Percentiles rank a stretch among this genome's conserved stretches.
Evolutionary conservation across 2,329 filamentous ascomycete genomes (phyloP).

Genomic region (Calonectria pseudoreteaudii): DNA sequence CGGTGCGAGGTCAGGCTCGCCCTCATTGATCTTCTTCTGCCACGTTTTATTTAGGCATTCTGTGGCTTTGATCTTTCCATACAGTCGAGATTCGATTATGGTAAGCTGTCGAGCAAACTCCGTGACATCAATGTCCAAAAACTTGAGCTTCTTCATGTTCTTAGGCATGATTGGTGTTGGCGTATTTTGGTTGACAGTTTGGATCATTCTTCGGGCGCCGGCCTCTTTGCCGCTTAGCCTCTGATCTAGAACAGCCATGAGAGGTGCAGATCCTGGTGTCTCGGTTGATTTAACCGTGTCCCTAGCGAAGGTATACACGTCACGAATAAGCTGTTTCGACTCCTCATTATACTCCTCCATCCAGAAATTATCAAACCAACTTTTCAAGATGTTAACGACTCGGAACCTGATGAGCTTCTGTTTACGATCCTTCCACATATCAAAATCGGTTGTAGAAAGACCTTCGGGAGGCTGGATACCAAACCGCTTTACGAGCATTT

Average conservation of each 20-base stretch:
- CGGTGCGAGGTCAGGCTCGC: conserved; percentile 85
- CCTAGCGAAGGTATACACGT: conserved; percentile 90
- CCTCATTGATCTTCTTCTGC: conserved; percentile 92
- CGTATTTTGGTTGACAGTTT: conserved; percentile 84
- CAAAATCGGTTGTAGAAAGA: conserved; percentile 79
- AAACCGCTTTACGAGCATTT: conserved; percentile 91
- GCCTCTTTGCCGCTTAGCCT: conserved; percentile 89
- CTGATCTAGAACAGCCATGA: conserved; percentile 91
- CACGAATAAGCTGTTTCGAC: conserved; percentile 85
- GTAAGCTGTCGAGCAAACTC: conserved; percentile 98
- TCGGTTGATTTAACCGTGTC: conserved; percentile 94
- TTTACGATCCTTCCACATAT: conserved; percentile 91
- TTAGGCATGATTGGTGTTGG: conserved; percentile 94
- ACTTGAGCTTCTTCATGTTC: conserved; percentile 99
- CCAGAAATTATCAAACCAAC: conserved; percentile 99
- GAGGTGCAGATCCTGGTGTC: conserved; percentile 85
- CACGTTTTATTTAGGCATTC: conserved; percentile 99
- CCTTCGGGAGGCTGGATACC: conserved; percentile 91
- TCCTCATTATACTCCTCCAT: conserved; percentile 93
- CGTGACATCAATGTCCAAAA: conserved; percentile 93
- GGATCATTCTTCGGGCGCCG: conserved; percentile 85
- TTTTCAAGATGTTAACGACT: conserved; percentile 97
- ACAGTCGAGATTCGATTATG: conserved; percentile 94
- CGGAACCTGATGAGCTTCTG: conserved; percentile 96
- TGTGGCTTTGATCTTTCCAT: conserved; percentile 94